phyloP scores from a whole-genome alignment of 148 eudicot genomes.

The Vaccinium darrowii region DNA sequence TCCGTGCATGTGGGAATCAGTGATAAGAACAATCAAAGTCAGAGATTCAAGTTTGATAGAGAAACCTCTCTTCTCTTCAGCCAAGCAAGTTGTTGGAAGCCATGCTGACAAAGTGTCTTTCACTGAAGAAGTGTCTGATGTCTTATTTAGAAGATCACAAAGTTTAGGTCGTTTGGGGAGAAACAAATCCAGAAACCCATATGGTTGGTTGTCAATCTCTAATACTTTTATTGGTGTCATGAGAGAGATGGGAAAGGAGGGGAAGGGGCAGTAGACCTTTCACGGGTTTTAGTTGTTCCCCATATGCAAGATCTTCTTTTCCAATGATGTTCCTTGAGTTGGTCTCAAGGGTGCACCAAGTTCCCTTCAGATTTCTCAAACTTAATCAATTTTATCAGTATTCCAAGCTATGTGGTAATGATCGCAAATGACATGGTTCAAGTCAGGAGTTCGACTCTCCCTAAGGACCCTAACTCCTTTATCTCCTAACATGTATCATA shows the following conservation, averaged over 20 bases:
- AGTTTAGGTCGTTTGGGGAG: not conserved
- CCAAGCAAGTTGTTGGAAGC: constrained; percentile 13
- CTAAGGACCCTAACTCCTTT: not conserved
- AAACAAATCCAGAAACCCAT: not conserved
- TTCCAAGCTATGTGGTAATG: not conserved
- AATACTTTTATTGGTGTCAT: not conserved
- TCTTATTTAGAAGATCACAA: no score
- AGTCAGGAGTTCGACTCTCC: not conserved
- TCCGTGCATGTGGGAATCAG: not conserved
- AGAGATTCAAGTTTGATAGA: not conserved
- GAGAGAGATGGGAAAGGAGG: not conserved
- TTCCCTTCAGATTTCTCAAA: not conserved
- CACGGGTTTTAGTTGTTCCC: not conserved
- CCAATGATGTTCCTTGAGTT: not conserved
- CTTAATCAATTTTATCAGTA: not conserved
- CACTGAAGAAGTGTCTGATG: no score
- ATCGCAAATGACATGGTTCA: not conserved
- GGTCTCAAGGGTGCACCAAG: not conserved
- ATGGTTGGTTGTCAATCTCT: constrained; percentile 1
- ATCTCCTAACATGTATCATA: not conserved
- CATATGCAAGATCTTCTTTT: not conserved
- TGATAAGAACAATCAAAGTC: not conserved
- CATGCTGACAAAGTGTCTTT: no score
- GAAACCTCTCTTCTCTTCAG: not conserved
- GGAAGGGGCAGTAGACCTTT: not conserved